Evolutionary conservation across 2,329 filamentous ascomycete species (phyloP).

Genomic region (Eurotiales sp.): DNA sequence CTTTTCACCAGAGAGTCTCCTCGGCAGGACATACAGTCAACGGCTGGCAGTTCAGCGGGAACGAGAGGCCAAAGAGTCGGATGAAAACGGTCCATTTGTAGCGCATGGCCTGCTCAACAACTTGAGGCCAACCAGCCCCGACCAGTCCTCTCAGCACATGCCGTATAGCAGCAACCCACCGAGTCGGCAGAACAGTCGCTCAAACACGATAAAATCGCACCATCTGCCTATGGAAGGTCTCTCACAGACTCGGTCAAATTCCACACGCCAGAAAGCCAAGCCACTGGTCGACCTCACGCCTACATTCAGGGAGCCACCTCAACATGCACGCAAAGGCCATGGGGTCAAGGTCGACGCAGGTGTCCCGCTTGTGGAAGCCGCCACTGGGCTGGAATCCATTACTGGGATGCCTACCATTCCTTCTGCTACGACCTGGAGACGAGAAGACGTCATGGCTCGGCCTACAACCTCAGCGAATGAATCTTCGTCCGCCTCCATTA

Average conservation of each 20-base stretch:
- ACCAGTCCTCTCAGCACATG: conserved; percentile 26
- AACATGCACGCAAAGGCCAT: conserved; percentile 32
- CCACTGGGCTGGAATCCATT: conserved; percentile 36
- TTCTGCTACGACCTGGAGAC: conserved; percentile 38
- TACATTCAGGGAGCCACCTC: conserved; percentile 60
- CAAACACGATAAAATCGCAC: conserved; percentile 31
- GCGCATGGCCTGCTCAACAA: conserved; percentile 52
- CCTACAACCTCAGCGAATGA: conserved; percentile 15
- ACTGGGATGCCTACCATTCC: conserved; percentile 34
- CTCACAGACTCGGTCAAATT: conserved; percentile 41
- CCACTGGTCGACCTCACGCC: conserved; percentile 68
- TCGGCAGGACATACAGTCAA: conserved; percentile 38
- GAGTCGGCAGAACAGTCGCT: conserved; percentile 24
- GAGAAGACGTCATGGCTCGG: conserved; percentile 20
- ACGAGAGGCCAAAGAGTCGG: conserved; percentile 32
- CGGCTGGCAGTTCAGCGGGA: conserved; percentile 39
- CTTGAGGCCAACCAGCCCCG: conserved; percentile 47
- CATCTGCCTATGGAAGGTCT: conserved; percentile 18
- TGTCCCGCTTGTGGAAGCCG: conserved; percentile 38
- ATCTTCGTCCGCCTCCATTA: conserved; percentile 12
- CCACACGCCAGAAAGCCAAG: conserved; percentile 46
- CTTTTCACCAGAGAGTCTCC: conserved; percentile 35
- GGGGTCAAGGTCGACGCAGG: conserved; percentile 43
- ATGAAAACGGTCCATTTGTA: conserved; percentile 44
- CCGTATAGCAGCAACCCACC: conserved; percentile 22